These are phyloP conservation scores for Pythium rishiriense DNA, from an alignment of 352 stramenopile species.

Conservation along the genomic window DNA sequence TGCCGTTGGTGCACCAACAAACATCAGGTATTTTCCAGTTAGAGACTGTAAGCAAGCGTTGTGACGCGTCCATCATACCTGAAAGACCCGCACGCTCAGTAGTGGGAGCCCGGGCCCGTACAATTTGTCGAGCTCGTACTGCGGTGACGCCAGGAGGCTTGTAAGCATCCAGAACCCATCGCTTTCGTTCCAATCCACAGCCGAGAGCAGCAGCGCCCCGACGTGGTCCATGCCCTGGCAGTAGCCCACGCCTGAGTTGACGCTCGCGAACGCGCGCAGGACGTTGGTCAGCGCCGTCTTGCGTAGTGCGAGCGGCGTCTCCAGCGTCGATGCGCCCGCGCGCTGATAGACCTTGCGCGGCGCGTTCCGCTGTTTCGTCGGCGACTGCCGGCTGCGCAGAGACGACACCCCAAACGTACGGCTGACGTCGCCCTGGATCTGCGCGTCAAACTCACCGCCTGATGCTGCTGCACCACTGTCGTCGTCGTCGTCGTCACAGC, in stretches of 20 bases:
- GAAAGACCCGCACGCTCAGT: slow-evolving; percentile 62
- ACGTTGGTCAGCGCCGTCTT: slow-evolving; percentile 52
- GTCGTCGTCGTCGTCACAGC: slow-evolving; percentile 32
- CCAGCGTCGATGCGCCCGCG: slow-evolving; percentile 8
- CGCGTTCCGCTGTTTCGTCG: slow-evolving; percentile 25
- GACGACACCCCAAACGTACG: slow-evolving; percentile 69
- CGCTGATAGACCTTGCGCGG: slow-evolving; percentile 19
- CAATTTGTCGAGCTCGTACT: slow-evolving; percentile 60
- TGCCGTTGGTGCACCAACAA: no score
- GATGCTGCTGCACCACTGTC: background rate
- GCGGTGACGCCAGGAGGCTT: slow-evolving; percentile 50
- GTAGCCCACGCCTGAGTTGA: slow-evolving; percentile 73
- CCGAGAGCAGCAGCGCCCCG: slow-evolving; percentile 56
- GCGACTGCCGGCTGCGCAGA: slow-evolving; percentile 32
- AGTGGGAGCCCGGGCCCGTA: slow-evolving; percentile 62
- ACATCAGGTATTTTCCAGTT: no score
- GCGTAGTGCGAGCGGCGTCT: slow-evolving; percentile 29
- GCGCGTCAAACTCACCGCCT: slow-evolving; percentile 52
- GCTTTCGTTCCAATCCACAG: slow-evolving; percentile 65
- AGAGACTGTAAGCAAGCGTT: no score
- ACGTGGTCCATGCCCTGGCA: slow-evolving; percentile 81
- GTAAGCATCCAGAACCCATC: slow-evolving; percentile 71
- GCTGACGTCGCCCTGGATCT: slow-evolving; percentile 68
- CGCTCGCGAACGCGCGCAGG: slow-evolving; percentile 59
- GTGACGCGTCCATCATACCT: no score